These are phyloP conservation scores for Penicillium sp. DNA, from an alignment of 2,329 filamentous ascomycete genomes.

Conservation along the genomic window DNA sequence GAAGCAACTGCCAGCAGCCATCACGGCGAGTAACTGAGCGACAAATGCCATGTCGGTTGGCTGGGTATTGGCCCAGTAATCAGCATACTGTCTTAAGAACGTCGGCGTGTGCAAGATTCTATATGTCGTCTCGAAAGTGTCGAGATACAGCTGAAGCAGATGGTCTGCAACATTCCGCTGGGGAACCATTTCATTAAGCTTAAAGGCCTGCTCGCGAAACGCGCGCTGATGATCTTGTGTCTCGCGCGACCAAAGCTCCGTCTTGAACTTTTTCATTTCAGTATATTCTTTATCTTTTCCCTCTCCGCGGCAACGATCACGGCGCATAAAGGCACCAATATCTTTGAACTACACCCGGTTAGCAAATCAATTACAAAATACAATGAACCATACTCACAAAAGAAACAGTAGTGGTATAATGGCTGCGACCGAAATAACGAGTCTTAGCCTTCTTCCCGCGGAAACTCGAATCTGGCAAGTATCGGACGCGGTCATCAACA, in stretches of 20 bases:
- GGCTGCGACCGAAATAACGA: conserved; percentile 26
- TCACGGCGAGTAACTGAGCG: conserved; percentile 32
- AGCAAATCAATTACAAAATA: neutral
- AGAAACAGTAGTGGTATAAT: conserved; percentile 25
- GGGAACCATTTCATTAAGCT: conserved; percentile 39
- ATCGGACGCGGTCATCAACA: conserved; percentile 24
- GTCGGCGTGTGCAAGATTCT: conserved; percentile 52
- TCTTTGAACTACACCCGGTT: conserved; percentile 23
- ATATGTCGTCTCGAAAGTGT: conserved; percentile 50
- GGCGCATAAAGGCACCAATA: conserved; percentile 21
- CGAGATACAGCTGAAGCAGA: conserved; percentile 48
- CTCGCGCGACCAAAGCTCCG: conserved; percentile 24
- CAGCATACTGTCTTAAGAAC: conserved; percentile 50
- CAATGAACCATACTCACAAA: conserved; percentile 20
- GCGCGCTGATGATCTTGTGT: conserved; percentile 23
- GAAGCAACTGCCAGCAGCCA: conserved; percentile 41
- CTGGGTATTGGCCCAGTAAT: conserved; percentile 43
- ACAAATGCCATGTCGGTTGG: conserved; percentile 42
- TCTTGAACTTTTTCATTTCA: conserved; percentile 25
- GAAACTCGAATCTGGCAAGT: conserved; percentile 24
- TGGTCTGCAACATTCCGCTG: conserved; percentile 39
- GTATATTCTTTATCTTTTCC: conserved; percentile 19
- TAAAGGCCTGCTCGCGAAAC: conserved; percentile 25
- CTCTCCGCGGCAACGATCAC: conserved; percentile 13
- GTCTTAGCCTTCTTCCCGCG: conserved; percentile 27